phyloP scores from a whole-genome alignment of 768 basidiomycete species.

The Pisolithus microcarpus region DNA sequence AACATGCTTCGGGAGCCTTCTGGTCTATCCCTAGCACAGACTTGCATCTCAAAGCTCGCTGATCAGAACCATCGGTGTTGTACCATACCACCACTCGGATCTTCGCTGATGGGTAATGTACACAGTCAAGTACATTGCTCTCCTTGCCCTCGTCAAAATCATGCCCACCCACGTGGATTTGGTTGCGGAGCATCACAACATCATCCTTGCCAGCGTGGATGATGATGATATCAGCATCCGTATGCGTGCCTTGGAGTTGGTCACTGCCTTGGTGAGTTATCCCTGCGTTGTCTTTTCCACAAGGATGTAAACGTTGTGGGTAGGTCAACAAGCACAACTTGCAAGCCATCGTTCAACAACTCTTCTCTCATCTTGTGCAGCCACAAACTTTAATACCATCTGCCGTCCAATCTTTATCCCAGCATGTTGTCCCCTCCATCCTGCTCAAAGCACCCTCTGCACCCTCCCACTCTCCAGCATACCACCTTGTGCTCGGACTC shows the following conservation, averaged over 20 bases:
- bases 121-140: too few species aligned
- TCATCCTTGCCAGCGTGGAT: slow-evolving; percentile 81
- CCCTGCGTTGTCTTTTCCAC: too few species aligned
- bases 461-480: too few species aligned
- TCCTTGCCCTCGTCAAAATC: slow-evolving; percentile 95
- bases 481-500: too few species aligned
- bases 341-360: slow-evolving; percentile 83
- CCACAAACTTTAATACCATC: slow-evolving; percentile 49
- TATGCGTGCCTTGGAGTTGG: slow-evolving; percentile 89
- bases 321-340: slow-evolving; percentile 77
- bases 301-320: too few species aligned
- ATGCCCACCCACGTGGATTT: slow-evolving; percentile 87
- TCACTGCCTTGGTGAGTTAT: too few species aligned
- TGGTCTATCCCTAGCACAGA: slow-evolving; percentile 75
- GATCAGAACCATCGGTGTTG: too few species aligned
- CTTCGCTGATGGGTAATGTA: too few species aligned
- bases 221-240: slow-evolving; percentile 95
- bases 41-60: too few species aligned
- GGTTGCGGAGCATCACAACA: slow-evolving; percentile 86
- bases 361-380: slow-evolving; percentile 78
- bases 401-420: slow-evolving; percentile 46
- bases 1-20: slow-evolving; percentile 83
- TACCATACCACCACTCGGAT: too few species aligned
- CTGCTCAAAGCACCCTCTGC: slow-evolving; percentile 34
- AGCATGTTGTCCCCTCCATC: slow-evolving; percentile 41